Base-by-base conservation (phyloP, 108 stramenopile genomes). In the Epithemia pelagica region DNA sequence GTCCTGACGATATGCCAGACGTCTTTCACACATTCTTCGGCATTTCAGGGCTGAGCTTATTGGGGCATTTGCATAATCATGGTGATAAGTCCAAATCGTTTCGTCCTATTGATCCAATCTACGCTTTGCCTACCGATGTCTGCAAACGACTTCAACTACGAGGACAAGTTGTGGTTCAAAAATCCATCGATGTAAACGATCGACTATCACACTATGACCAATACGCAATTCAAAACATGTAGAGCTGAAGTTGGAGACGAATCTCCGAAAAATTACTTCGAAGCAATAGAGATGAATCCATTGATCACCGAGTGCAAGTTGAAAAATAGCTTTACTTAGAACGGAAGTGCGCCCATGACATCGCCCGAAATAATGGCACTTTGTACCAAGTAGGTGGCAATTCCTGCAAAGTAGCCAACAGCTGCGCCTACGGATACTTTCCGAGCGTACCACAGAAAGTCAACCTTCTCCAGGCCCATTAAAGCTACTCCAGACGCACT, bases 11-110 rank as follows among this genome's bases (percentile, higher is more conserved):
- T 70, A 88, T 95, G 85, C 82, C 90, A 5, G 99, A 99, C 77
- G 89, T 99, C 18, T 98, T 97, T 72, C 99, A 99, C 74, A 98
- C 99, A 7, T 98, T 99, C 72, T 98, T 99, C 71, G 99, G 97
- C 5, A 72, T 98, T 60, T 73, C 89, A 28, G 99, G 99, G 31
- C 82, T 99, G 23, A 74, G 79, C 23, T 80, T 99, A 37, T 76
- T 98, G 56, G 88, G 86, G 23, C 71, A 87, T 52, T 79, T 98
- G 64, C 78, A 77, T 37, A 58, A 75, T 28, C 63, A 74, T 31
- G 74, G 60, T 22, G 54, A 23, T 5, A 55, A 66, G 3, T 20
- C 1, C 1, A 28, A 26, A 19, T 72, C 70, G 18, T 88, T 79
- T 62, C 75, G 89, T 32, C 59, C 74, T 53, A 85, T 95, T 62